Conservation (phyloP, 768 basidiomycete genomes). For the Psilocybe subaeruginosa region DNA sequence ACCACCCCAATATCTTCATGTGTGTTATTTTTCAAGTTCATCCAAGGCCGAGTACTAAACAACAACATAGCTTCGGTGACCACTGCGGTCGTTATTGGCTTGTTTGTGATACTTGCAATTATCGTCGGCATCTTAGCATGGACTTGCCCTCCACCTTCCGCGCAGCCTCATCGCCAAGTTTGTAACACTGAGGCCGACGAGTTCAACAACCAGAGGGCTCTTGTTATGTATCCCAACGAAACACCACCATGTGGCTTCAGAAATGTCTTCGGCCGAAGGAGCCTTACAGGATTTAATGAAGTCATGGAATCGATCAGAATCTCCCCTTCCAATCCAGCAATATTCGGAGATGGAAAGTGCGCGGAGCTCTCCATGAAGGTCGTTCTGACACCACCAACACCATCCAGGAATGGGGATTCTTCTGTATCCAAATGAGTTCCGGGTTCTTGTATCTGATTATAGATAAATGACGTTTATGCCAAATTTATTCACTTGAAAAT, state of each 20-base stretch:
- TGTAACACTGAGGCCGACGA: not conserved
- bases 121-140: conserved; percentile 7
- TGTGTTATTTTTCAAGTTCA: not conserved
- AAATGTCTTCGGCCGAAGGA: conserved; percentile 7
- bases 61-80: conserved; percentile 2
- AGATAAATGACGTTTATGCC: too few relatives aligned
- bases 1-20: conserved; percentile 3
- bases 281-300: conserved; percentile 10
- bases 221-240: conserved; percentile 12
- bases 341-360: conserved; percentile 28
- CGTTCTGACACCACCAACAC: conserved; percentile 36
- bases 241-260: conserved; percentile 9
- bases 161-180: not conserved
- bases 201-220: conserved; percentile 2
- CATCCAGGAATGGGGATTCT: conserved; percentile 12
- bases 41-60: not conserved
- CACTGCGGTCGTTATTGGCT: conserved; percentile 6
- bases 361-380: conserved; percentile 25
- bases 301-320: conserved; percentile 19
- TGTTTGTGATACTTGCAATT: conserved; percentile 5
- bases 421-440: not conserved
- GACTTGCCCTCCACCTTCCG: conserved; percentile 3
- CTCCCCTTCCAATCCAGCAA: conserved; percentile 32
- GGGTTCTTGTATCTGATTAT: too few relatives aligned
- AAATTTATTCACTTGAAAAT: too few relatives aligned